A percentile compares a stretch with the other conserved stretches of the same genome.
These are phyloP conservation scores for Leccinum olivaceopallidum DNA, from an alignment of 768 basidiomycete species.

Conservation along the genomic window DNA sequence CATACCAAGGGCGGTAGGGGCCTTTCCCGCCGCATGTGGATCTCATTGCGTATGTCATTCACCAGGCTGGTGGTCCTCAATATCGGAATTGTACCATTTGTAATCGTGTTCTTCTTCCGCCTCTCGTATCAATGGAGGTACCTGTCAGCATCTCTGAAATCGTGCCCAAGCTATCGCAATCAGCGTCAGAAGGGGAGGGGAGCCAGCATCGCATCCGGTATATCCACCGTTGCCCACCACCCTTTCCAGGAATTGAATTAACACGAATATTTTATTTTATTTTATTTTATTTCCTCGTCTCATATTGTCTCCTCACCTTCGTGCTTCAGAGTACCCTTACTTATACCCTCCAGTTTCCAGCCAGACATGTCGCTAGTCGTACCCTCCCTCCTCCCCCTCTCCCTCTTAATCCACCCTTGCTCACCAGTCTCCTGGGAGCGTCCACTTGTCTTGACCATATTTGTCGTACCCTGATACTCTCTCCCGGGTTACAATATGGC, in stretches of 20 bases:
- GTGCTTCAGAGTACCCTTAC: slow-evolving; percentile 12
- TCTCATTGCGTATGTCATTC: slow-evolving; percentile 14
- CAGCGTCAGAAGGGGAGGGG: slow-evolving; percentile 18
- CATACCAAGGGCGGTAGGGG: slow-evolving; percentile 2
- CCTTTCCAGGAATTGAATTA: slow-evolving; percentile 12
- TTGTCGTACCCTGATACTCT: neutral
- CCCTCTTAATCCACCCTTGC: neutral
- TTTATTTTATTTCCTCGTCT: neutral
- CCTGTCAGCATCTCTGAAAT: slow-evolving; percentile 10
- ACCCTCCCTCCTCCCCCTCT: slow-evolving; percentile 1
- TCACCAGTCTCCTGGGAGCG: slow-evolving; percentile 1
- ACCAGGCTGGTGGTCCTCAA: slow-evolving; percentile 10
- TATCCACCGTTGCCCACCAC: neutral
- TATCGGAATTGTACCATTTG: slow-evolving; percentile 19
- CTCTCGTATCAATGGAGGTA: slow-evolving; percentile 1
- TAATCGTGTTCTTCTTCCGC: slow-evolving; percentile 7
- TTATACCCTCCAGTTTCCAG: slow-evolving; percentile 16
- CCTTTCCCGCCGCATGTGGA: neutral
- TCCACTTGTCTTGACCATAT: neutral
- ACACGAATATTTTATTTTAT: neutral
- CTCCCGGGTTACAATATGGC: slow-evolving; percentile 20
- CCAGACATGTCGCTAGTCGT: neutral
- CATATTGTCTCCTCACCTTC: neutral
- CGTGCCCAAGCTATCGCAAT: slow-evolving; percentile 17
- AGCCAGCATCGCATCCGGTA: slow-evolving; percentile 7